Percentiles rank a stretch among this genome's conserved stretches.
Conservation (phyloP, 2,329 filamentous ascomycete genomes). For the Neoarthrinium moseri region DNA sequence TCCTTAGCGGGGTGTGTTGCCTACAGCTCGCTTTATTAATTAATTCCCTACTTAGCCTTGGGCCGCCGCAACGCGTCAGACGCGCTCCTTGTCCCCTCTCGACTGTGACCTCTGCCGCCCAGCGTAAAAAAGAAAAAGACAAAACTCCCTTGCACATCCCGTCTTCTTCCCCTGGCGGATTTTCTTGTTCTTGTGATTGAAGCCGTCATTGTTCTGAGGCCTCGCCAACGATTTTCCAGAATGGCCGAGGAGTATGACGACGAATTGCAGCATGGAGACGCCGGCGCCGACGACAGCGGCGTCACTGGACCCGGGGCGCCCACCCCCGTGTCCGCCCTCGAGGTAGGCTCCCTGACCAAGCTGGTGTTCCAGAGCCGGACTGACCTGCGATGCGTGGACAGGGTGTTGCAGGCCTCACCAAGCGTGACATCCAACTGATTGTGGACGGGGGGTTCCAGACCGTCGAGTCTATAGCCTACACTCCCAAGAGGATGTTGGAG, state of each 20-base stretch:
- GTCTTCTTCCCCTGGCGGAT: not conserved
- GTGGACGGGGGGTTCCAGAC: slow-evolving; percentile 93
- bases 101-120: not conserved
- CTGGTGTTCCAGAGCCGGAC: not conserved
- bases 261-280: slow-evolving; percentile 51
- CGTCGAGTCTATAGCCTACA: slow-evolving; percentile 94
- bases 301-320: slow-evolving; percentile 87
- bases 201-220: not conserved
- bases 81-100: not conserved
- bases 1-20: not conserved
- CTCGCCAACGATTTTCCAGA: not conserved
- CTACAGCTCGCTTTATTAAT: too few species aligned
- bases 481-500: slow-evolving; percentile 76
- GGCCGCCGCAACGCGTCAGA: not conserved
- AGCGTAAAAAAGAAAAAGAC: not conserved
- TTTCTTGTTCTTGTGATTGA: not conserved
- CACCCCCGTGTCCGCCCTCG: slow-evolving; percentile 79
- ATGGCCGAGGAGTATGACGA: slow-evolving; percentile 66
- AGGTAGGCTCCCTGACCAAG: slow-evolving; percentile 58
- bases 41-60: slow-evolving; percentile 3
- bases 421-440: slow-evolving; percentile 90
- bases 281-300: slow-evolving; percentile 61
- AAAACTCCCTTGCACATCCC: not conserved
- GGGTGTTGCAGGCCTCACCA: slow-evolving; percentile 88
- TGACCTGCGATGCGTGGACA: slow-evolving; percentile 33